Base-by-base conservation (phyloP, 768 basidiomycete genomes). In the Mycena vulgaris region DNA sequence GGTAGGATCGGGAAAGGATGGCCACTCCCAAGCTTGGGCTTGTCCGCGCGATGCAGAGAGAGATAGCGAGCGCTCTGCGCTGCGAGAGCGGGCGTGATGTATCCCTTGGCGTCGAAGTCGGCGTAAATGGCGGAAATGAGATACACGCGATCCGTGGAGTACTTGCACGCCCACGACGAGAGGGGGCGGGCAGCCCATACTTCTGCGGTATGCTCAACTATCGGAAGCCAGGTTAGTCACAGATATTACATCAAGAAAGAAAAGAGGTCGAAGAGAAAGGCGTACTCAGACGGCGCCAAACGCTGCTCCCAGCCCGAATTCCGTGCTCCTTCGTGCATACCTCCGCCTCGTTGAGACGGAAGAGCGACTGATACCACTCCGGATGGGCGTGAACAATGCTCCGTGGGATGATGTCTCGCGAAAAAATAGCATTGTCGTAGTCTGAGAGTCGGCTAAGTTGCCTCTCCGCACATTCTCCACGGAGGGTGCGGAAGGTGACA, bases 311-410 rank as follows among this genome's bases (percentile, higher is more conserved):
- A 42, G n/a, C 56, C 28, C 6, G 39, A 58, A 28, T 58, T 23
- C 39, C 39, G 42, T 59, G 57, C 57, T 59, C 57, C 40, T 59
- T 45, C 57, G 57, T 59, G 28, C 57, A 59, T 45, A 21, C 40
- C 57, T 59, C 57, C 40, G 57, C 57, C 40, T 59, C 57, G 28
- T 59, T 45, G 57, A 59, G 57, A 59, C 40, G 57, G 27, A 45
- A 11, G 57, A 59, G 57, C 27, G 57, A 30, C 39, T 28, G 40
- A 59, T 59, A 59, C 57, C 57, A 59, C 40, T 59, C 57, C 40
- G 57, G 57, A 27, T 59, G 57, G 57, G 57, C 57, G 16, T 59
- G 57, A 59, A 59, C 57, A 59, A 42, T 45, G 57, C 57, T 59
- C 40, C 21, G 39, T 39, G 56, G 39, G 56, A 58, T 42, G 39